Conservation (phyloP, 306 rosid species). For the Alnus rubra region DNA sequence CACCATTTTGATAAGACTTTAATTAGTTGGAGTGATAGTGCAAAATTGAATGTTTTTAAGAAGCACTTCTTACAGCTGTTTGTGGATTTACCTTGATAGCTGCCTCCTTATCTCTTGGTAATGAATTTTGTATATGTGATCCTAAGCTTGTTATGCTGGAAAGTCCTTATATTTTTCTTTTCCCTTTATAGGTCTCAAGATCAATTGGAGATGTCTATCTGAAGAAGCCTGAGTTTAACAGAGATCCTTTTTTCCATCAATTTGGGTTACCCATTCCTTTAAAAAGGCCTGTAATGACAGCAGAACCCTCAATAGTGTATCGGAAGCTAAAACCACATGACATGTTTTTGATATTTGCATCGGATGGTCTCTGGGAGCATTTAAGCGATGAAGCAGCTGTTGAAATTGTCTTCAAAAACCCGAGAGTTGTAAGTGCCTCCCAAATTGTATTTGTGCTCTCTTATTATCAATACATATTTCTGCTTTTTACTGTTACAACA, state of each 20-base stretch:
- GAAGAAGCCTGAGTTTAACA: conserved; percentile 63
- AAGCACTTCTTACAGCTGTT: not conserved
- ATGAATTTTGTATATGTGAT: not conserved
- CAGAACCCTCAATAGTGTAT: conserved; percentile 57
- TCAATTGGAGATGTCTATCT: conserved; percentile 75
- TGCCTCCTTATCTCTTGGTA: conserved; percentile 5
- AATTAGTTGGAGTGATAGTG: not conserved
- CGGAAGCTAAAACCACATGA: conserved; percentile 46
- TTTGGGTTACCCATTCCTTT: conserved; percentile 46
- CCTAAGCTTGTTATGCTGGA: not conserved
- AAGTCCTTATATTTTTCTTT: not conserved
- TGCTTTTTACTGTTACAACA: not conserved
- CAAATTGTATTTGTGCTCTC: not conserved
- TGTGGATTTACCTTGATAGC: conserved; percentile 13
- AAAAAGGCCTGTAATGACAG: conserved; percentile 64
- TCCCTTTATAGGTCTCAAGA: conserved; percentile 61
- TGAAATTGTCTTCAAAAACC: conserved; percentile 46
- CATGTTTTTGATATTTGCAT: conserved; percentile 67
- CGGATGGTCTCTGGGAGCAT: conserved; percentile 76
- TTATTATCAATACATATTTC: not conserved
- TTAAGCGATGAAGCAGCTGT: conserved; percentile 63
- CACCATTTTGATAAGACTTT: not conserved
- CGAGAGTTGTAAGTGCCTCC: conserved; percentile 54
- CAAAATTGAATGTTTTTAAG: too few species aligned
- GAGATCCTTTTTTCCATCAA: conserved; percentile 51